Evolutionary conservation across 768 basidiomycete species (phyloP).

Genomic region (Agrocybe chaxingu): DNA sequence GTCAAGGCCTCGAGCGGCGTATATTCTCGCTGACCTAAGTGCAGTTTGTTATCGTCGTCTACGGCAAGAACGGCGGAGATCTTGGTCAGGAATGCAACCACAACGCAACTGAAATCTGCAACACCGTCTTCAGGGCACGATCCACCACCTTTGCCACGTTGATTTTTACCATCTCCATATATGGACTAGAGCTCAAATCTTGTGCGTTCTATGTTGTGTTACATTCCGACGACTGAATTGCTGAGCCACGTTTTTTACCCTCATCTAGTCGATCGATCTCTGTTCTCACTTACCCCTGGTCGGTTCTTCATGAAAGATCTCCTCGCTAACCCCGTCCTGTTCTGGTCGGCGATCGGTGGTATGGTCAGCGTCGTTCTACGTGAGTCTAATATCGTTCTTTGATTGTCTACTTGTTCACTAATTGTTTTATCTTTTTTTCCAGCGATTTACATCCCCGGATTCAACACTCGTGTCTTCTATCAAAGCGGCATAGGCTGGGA

Average conservation of each 20-base stretch:
- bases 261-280: constrained; percentile 24
- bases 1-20: background rate
- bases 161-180: constrained; percentile 34
- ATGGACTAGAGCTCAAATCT: constrained; percentile 34
- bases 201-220: constrained; percentile 19
- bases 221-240: background rate
- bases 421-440: background rate
- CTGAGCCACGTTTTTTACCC: background rate
- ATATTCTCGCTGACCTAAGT: background rate
- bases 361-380: constrained; percentile 36
- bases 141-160: constrained; percentile 35
- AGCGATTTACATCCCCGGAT: constrained; percentile 36
- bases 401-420: background rate
- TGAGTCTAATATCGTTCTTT: constrained; percentile 16
- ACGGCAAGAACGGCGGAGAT: constrained; percentile 28
- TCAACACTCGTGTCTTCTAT: constrained; percentile 35
- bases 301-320: constrained; percentile 31
- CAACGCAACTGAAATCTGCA: constrained; percentile 19
- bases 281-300: constrained; percentile 34
- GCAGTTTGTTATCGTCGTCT: constrained; percentile 36
- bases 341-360: constrained; percentile 31
- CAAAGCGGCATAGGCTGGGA: constrained; percentile 36
- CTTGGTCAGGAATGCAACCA: constrained; percentile 32
- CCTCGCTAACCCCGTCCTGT: constrained; percentile 30
- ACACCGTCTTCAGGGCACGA: constrained; percentile 30